These are phyloP conservation scores for Carex pumila DNA, from an alignment of 176 grass and related monocot species.

Conservation along the genomic window DNA sequence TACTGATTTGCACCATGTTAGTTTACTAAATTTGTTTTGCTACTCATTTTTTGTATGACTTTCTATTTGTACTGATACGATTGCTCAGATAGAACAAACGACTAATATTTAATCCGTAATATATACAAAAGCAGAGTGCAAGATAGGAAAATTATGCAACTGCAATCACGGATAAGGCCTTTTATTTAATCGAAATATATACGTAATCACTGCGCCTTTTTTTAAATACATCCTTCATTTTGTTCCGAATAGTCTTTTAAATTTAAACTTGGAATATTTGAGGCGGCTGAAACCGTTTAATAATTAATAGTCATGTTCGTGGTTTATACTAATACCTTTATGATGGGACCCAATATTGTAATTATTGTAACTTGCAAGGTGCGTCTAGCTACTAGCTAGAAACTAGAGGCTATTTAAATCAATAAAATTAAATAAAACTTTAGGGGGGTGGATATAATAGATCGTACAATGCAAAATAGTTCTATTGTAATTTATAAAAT, in stretches of 20 bases:
- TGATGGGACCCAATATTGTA: background rate
- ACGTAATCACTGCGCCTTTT: background rate
- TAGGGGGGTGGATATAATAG: background rate
- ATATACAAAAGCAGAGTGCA: background rate
- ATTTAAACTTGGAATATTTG: background rate
- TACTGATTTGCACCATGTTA: conserved; percentile 22
- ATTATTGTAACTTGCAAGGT: background rate
- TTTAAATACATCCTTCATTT: background rate
- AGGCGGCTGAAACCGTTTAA: background rate
- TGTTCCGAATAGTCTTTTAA: background rate
- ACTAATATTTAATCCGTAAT: too few species aligned
- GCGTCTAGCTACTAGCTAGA: background rate
- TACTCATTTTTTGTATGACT: background rate
- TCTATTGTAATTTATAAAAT: background rate
- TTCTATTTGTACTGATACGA: background rate
- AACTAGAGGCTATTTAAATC: background rate
- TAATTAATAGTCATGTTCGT: too few species aligned
- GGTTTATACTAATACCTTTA: background rate
- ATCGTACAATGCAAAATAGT: background rate
- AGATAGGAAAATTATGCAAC: background rate
- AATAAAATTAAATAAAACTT: background rate
- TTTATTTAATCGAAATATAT: background rate
- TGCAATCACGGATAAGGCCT: background rate
- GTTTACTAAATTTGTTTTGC: background rate
- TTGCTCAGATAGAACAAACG: background rate